Base-by-base conservation (phyloP, 1,284 basidiomycete genomes). In the Grifola frondosa region DNA sequence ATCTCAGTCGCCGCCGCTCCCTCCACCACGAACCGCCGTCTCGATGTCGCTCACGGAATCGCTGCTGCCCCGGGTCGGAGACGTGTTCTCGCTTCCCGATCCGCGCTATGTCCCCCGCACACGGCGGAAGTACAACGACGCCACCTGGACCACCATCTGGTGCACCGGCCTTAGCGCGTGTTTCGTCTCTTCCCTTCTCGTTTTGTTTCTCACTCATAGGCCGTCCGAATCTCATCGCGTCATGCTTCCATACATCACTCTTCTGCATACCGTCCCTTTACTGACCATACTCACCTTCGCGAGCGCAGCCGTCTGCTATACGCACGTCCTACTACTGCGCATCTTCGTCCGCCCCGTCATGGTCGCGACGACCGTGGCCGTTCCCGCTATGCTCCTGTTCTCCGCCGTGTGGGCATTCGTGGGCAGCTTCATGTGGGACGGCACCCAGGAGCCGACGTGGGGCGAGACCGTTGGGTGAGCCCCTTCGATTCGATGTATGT, bases 351-450 rank as follows among this genome's bases (percentile, higher is more conserved):
- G 84, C 45, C 88, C 91, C 16, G 89, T 92, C 24, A 82, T 95
- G 65, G 67, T 90, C 17, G 80, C 77, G 4, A 94, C 91, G 0
- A 84, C 84, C 2, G 74, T 89, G 17, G 84, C 86, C 54, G 81
- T 94, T 23, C 92, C 93, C 12, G 79, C 82, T 31, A 86, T 87
- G 0, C 72, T 96, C 22, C 80, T 90, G 54, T 70, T 92, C 33
- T 91, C 87, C 37, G 84, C 91, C 13, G 66, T 91, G 42, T 94
- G 91, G 86, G 90, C 91, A 2, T 90, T 96, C 56, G 77, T 86
- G 7, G 93, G 90, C 22, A 92, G 90, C 59, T 96, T 96, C 57
- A 88, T 93, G 74, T 87, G 86, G 72, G 82, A 87, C 49, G 78
- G 73, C 11, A 75, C 80, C 44, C 69, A 71, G 22, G 81, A 80